Evolutionary conservation across 352 stramenopile genomes (phyloP), one percentile per base, ranked within the genome.

Genomic region (Globisporangium parvum): DNA sequence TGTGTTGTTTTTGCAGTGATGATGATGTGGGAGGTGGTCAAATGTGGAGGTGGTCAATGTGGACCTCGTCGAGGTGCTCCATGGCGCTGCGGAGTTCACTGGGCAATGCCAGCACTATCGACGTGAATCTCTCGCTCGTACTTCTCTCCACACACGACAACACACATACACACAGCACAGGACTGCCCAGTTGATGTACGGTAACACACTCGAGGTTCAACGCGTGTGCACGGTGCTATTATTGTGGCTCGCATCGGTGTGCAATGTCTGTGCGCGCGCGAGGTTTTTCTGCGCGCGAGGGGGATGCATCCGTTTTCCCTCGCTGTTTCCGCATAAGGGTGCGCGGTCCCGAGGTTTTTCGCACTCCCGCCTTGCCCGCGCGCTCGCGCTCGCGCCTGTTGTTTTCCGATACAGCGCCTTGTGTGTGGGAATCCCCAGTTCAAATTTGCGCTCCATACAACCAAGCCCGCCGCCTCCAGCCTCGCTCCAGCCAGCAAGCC

Each of bases 361-460:
- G 18, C 18, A n/a, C 24, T 61, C 20, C 12, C 21, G 21, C 20
- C 49, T 37, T 17, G 2, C 17, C 17, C 17, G 23, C 48, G 15
- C 42, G 26, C 37, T 12, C 3, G 12, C 42, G 14, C 28, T 24
- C 28, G 21, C 35, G 8, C 55, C 57, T 63, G 57, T 63, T 63
- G 57, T 63, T 57, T 63, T 53, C 53, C 55, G 53, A 62, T 61
- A 62, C 49, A 62, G 44, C 50, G 58, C 58, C 39, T 20, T 55
- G 45, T 61, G 33, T 58, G 42, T 47, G 51, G 53, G 26, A 62
- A 60, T 80, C 69, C 75, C 57, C 75, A 88, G 72, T 82, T 75
- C 69, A 79, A 75, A 82, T 79, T 80, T 77, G 56, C 67, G 77
- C 72, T 70, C 78, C 65, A 80, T 44, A 56, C 59, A 65, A 69